These are phyloP conservation scores for Akanthomyces lecanii DNA, from an alignment of 2,329 filamentous ascomycete genomes.

Conservation along the genomic window DNA sequence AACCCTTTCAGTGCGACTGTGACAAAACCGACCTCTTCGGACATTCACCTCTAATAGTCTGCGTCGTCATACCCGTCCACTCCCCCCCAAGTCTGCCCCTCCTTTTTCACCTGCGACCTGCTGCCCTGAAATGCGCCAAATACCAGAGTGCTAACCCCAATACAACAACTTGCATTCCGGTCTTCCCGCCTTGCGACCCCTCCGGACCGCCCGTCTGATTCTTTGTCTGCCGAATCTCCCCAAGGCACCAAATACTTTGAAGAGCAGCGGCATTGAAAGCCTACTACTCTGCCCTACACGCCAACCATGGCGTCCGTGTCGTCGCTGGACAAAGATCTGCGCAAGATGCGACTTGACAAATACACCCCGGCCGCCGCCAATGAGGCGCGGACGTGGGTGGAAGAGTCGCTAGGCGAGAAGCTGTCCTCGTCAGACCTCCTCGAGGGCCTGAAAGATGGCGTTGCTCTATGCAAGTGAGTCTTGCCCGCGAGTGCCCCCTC, in stretches of 20 bases:
- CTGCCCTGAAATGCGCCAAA: slow-evolving; percentile 18
- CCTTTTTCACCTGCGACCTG: background rate
- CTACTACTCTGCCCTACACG: background rate
- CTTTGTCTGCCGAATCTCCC: background rate
- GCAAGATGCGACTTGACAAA: slow-evolving; percentile 84
- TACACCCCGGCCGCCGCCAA: slow-evolving; percentile 89
- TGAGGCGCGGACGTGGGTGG: slow-evolving; percentile 82
- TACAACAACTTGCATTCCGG: slow-evolving; percentile 19
- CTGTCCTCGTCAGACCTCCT: slow-evolving; percentile 73
- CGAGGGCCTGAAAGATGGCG: slow-evolving; percentile 83
- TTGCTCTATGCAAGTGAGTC: slow-evolving; percentile 82
- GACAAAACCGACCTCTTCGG: background rate
- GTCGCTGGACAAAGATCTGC: slow-evolving; percentile 92
- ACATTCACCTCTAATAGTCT: background rate
- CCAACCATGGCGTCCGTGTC: slow-evolving; percentile 81
- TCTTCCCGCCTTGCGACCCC: slow-evolving; percentile 1
- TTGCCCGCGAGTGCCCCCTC: background rate
- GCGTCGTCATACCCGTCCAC: background rate
- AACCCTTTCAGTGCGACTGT: background rate
- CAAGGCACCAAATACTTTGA: background rate
- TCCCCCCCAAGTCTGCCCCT: slow-evolving; percentile 3
- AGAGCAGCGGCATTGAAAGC: background rate
- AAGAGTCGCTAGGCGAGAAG: slow-evolving; percentile 69
- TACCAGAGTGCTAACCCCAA: slow-evolving; percentile 17
- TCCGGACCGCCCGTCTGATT: background rate